A percentile compares a stretch with the other conserved stretches of the same genome.
Evolutionary conservation across 768 basidiomycete species (phyloP).

Genomic region (Lactarius hengduanensis): DNA sequence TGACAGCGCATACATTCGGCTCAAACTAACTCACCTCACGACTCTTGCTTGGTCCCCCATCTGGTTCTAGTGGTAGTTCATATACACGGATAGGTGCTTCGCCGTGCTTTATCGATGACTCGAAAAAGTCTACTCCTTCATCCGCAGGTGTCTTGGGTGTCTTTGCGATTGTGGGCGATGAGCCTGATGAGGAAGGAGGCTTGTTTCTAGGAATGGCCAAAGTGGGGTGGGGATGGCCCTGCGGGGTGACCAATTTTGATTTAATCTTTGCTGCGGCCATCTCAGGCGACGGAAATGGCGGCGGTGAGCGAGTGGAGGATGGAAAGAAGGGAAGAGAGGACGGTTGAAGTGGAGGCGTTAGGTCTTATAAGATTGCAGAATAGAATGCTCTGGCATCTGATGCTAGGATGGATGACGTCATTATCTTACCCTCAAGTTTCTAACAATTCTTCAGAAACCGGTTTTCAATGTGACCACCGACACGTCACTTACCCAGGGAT

Average conservation of each 20-base stretch:
- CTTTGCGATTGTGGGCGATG: conserved; percentile 31
- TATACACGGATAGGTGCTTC: conserved; percentile 78
- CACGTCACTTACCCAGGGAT: not conserved
- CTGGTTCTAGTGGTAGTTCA: conserved; percentile 80
- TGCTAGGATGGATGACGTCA: conserved; percentile 5
- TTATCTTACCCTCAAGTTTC: too few relatives aligned
- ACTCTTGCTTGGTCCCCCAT: conserved; percentile 88
- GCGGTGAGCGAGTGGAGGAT: not conserved
- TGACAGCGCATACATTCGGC: not conserved
- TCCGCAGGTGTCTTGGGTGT: conserved; percentile 91
- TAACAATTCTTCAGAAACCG: too few relatives aligned
- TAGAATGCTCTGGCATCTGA: not conserved
- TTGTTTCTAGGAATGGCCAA: conserved; percentile 23
- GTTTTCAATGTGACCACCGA: not conserved
- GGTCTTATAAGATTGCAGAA: not conserved
- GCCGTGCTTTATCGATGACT: conserved; percentile 48
- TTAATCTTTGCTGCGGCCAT: conserved; percentile 23
- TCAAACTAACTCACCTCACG: conserved; percentile 59
- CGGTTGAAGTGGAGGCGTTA: not conserved
- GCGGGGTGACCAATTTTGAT: conserved; percentile 11
- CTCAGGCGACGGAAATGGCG: not conserved
- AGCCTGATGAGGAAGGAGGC: conserved; percentile 18
- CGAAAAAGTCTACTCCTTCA: conserved; percentile 88
- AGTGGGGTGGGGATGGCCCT: conserved; percentile 22
- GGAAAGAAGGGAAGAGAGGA: not conserved